A percentile compares a stretch with the other conserved stretches of the same genome.
Evolutionary conservation across 768 basidiomycete species (phyloP).

Genomic region (Pulveroboletus sp.): DNA sequence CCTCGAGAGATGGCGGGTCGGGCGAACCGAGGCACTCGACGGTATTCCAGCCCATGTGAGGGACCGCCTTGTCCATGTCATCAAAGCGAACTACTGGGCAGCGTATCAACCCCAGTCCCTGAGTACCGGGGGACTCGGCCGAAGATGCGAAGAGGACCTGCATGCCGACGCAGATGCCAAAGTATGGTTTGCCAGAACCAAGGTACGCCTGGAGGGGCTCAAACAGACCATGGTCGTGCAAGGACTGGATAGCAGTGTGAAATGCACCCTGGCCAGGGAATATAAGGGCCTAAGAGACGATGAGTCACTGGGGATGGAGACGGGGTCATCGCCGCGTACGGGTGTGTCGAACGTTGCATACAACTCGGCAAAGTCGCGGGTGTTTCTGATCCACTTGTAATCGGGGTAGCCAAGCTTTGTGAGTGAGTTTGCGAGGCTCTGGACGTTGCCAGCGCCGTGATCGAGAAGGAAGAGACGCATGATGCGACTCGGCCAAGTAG

Average conservation of each 20-base stretch:
- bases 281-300: conserved; percentile 66
- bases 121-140: conserved; percentile 59
- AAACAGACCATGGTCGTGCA: conserved; percentile 66
- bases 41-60: conserved; percentile 97
- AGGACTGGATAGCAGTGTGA: conserved; percentile 76
- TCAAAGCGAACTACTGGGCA: conserved; percentile 71
- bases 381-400: conserved; percentile 83
- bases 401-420: conserved; percentile 68
- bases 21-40: conserved; percentile 53
- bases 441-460: conserved; percentile 94
- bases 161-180: conserved; percentile 98
- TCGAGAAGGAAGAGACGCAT: conserved; percentile 85
- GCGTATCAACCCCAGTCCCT: conserved; percentile 86
- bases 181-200: conserved; percentile 84
- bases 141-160: conserved; percentile 92
- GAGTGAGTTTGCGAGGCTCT: conserved; percentile 90
- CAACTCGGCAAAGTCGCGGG: conserved; percentile 70
- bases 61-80: conserved; percentile 76
- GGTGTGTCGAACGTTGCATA: conserved; percentile 36
- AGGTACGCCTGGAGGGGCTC: conserved; percentile 82
- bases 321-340: conserved; percentile 47
- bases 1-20: conserved; percentile 38
- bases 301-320: conserved; percentile 7
- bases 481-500: neutral
- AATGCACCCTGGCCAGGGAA: conserved; percentile 98